These are phyloP conservation scores for Dorcoceras hygrometricum DNA, from an alignment of 257 asterid genomes.

Conservation along the genomic window DNA sequence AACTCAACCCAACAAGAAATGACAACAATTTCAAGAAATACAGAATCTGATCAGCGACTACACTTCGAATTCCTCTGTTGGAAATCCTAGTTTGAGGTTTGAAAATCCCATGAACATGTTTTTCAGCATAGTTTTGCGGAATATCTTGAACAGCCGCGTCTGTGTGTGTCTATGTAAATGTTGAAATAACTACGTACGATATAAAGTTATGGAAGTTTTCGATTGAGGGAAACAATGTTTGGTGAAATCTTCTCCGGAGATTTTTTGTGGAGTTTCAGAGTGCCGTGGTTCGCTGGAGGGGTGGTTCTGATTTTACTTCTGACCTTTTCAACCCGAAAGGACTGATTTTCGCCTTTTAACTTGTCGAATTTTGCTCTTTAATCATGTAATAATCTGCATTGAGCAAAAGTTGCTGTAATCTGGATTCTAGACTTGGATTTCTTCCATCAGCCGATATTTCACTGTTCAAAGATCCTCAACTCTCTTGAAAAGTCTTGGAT, in stretches of 20 bases:
- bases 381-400: too few relatives aligned
- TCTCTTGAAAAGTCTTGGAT: not conserved
- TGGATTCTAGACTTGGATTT: not conserved
- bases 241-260: not conserved
- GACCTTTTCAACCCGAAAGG: not conserved
- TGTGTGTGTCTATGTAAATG: not conserved
- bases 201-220: too few relatives aligned
- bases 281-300: not conserved
- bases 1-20: not conserved
- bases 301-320: not conserved
- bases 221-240: not conserved
- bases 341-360: not conserved
- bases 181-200: not conserved
- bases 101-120: not conserved
- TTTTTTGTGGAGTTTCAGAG: not conserved
- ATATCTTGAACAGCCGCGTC: not conserved
- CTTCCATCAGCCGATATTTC: not conserved
- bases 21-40: not conserved
- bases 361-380: not conserved
- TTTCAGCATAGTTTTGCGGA: not conserved
- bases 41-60: not conserved
- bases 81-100: not conserved
- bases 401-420: not conserved
- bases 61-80: not conserved
- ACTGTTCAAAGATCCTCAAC: not conserved